Percentiles rank a stretch among this genome's conserved stretches.
phyloP scores from a whole-genome alignment of 2,329 filamentous ascomycete species.

The Talaromyces sp. region DNA sequence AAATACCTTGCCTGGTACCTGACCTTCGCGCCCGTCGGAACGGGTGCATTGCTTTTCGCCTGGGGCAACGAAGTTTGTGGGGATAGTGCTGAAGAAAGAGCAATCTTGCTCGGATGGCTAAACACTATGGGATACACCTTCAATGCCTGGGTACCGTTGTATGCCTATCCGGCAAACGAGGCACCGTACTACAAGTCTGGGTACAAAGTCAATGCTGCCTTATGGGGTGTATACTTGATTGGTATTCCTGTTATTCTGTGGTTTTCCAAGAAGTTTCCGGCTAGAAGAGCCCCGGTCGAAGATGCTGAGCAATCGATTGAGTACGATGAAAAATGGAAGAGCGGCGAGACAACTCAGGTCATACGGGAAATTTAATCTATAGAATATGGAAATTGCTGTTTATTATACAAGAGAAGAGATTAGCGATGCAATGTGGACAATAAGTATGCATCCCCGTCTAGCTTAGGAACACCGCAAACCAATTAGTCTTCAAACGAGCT shows the following conservation, averaged over 20 bases:
- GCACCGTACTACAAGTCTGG: slow-evolving; percentile 17
- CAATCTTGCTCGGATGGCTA: slow-evolving; percentile 15
- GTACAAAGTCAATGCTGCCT: slow-evolving; percentile 18
- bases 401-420: background rate
- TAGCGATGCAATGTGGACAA: too few species aligned
- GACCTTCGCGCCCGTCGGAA: slow-evolving; percentile 16
- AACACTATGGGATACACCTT: slow-evolving; percentile 18
- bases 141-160: slow-evolving; percentile 17
- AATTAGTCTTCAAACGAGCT: background rate
- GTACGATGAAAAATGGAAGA: background rate
- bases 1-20: slow-evolving; percentile 19
- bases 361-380: background rate
- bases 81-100: slow-evolving; percentile 16
- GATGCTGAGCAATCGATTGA: background rate
- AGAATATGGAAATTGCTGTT: background rate
- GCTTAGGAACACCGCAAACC: background rate
- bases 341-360: background rate
- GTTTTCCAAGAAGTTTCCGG: slow-evolving; percentile 15
- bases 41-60: slow-evolving; percentile 16
- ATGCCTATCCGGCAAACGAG: slow-evolving; percentile 16
- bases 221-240: slow-evolving; percentile 17
- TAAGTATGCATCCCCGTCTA: background rate
- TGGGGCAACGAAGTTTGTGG: slow-evolving; percentile 18
- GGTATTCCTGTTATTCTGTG: slow-evolving; percentile 18
- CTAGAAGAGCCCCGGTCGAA: background rate